phyloP scores from a whole-genome alignment of 352 stramenopile species.

The Poterioochromonas sp. region DNA sequence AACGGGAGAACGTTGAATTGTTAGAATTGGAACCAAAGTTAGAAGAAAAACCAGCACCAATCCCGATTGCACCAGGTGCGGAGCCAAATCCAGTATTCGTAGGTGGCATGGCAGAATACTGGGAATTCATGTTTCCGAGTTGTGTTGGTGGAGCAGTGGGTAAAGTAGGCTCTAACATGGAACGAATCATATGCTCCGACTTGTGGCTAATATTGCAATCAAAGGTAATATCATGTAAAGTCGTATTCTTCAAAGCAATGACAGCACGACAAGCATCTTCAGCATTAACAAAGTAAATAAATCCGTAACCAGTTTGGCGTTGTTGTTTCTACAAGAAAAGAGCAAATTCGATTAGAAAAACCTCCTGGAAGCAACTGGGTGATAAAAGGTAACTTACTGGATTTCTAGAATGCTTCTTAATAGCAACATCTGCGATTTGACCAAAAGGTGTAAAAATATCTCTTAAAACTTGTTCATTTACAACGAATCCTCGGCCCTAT shows the following conservation, averaged over 20 bases:
- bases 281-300: background rate
- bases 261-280: background rate
- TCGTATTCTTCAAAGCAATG: background rate
- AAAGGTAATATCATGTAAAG: background rate
- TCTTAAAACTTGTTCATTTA: background rate
- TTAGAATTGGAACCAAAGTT: too few species aligned
- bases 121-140: too few species aligned
- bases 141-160: too few species aligned
- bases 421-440: conserved; percentile 1
- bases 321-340: conserved; percentile 1
- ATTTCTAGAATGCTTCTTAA: background rate
- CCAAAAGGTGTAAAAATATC: conserved; percentile 22
- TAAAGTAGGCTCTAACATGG: too few species aligned
- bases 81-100: too few species aligned
- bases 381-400: background rate
- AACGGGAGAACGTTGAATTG: too few species aligned
- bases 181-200: conserved; percentile 12
- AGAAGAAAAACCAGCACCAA: too few species aligned
- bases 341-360: too few species aligned
- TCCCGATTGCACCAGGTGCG: too few species aligned
- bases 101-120: too few species aligned
- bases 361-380: background rate
- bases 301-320: conserved; percentile 11
- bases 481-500: background rate
- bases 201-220: conserved; percentile 17